Conservation (phyloP, 768 basidiomycete species). For the Tylopilus sp. region DNA sequence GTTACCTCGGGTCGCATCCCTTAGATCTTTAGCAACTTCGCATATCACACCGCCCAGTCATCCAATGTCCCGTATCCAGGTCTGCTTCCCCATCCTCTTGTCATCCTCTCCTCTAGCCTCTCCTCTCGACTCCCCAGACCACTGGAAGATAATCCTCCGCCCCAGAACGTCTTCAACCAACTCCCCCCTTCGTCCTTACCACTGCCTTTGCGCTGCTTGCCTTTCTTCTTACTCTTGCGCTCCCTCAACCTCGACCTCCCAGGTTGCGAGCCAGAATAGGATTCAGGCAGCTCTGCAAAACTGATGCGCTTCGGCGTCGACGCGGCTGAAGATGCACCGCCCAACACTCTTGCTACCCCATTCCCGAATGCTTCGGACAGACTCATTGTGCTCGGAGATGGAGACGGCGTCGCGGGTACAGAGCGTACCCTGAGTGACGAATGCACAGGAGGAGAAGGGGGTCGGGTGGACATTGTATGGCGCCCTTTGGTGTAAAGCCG, state of each 20-base stretch:
- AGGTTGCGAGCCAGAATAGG: conserved; percentile 43
- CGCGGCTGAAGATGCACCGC: conserved; percentile 44
- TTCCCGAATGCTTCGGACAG: conserved; percentile 28
- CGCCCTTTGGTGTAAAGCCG: conserved; percentile 65
- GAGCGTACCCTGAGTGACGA: conserved; percentile 42
- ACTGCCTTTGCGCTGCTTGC: conserved; percentile 33
- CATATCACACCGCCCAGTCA: conserved; percentile 52
- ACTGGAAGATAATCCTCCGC: conserved; percentile 23
- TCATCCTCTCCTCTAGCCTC: conserved; percentile 50
- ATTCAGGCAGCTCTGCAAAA: conserved; percentile 72
- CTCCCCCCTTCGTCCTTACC: conserved; percentile 22
- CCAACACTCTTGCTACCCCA: conserved; percentile 27
- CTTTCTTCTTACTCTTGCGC: conserved; percentile 30
- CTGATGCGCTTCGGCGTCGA: conserved; percentile 75
- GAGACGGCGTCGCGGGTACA: conserved; percentile 34
- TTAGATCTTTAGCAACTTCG: not conserved
- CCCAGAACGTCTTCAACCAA: conserved; percentile 24
- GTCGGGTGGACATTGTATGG: conserved; percentile 58
- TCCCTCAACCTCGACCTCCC: conserved; percentile 34
- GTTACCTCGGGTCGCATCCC: conserved; percentile 1
- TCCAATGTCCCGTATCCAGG: conserved; percentile 42
- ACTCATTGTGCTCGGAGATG: conserved; percentile 32
- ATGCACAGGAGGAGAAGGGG: conserved; percentile 56
- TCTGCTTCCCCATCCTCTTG: conserved; percentile 45
- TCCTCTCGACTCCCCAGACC: conserved; percentile 38